Conservation (phyloP, 2,329 filamentous ascomycete species). For the Xylaria sp. region DNA sequence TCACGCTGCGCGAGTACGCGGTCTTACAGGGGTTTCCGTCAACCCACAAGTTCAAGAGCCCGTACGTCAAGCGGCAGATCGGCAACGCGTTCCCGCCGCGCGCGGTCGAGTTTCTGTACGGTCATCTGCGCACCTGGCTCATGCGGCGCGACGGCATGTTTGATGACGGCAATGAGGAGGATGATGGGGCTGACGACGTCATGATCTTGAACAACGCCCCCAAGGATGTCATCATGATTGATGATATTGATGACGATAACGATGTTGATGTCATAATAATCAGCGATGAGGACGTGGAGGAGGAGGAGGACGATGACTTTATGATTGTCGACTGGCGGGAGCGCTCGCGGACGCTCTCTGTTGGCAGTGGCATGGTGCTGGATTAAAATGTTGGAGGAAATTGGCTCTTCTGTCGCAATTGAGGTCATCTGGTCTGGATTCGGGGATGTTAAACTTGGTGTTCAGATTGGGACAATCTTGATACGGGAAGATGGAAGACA, state of each 20-base stretch:
- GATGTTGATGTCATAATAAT: too few species aligned
- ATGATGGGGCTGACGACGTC: neutral
- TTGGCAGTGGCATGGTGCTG: neutral
- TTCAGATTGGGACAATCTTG: too few species aligned
- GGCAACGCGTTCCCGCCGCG: slow-evolving; percentile 75
- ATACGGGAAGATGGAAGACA: too few species aligned
- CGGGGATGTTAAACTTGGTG: too few species aligned
- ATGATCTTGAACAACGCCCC: neutral
- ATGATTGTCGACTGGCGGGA: neutral
- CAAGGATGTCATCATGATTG: neutral
- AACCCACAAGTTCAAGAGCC: slow-evolving; percentile 56
- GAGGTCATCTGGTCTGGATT: neutral
- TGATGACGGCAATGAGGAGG: slow-evolving; percentile 1
- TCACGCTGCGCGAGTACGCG: slow-evolving; percentile 69
- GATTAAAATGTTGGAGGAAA: neutral
- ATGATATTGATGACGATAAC: neutral
- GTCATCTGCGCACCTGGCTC: slow-evolving; percentile 47
- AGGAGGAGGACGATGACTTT: neutral
- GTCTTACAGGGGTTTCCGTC: slow-evolving; percentile 68
- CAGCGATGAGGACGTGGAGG: too few species aligned
- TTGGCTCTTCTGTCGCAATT: neutral
- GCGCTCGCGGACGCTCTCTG: neutral
- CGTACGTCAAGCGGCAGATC: slow-evolving; percentile 61
- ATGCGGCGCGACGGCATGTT: slow-evolving; percentile 13
- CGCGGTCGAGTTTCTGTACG: slow-evolving; percentile 51